These are phyloP conservation scores for Komagataella pastoris DNA, from an alignment of 805 yeast genomes.

Conservation along the genomic window DNA sequence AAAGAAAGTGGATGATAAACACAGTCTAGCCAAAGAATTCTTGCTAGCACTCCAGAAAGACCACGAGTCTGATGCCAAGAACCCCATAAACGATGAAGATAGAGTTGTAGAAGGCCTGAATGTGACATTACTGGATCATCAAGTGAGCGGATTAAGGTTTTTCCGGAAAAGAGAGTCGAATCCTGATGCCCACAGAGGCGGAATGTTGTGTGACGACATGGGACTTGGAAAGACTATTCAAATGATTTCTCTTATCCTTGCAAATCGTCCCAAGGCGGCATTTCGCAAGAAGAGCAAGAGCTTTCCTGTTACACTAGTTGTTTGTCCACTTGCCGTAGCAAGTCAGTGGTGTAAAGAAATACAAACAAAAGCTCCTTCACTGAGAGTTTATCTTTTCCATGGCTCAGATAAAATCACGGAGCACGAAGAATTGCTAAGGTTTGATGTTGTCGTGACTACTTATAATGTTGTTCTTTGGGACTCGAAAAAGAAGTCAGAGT, in stretches of 20 bases:
- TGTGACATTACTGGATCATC: slow-evolving; percentile 30
- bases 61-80: neutral
- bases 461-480: slow-evolving; percentile 13
- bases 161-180: slow-evolving; percentile 22
- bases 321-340: slow-evolving; percentile 27
- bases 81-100: slow-evolving; percentile 6
- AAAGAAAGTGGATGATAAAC: neutral
- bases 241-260: slow-evolving; percentile 42
- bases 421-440: slow-evolving; percentile 6
- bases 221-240: slow-evolving; percentile 84
- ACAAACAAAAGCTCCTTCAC: slow-evolving; percentile 18
- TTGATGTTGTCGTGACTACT: slow-evolving; percentile 22
- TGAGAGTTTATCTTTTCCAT: slow-evolving; percentile 16
- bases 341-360: slow-evolving; percentile 28
- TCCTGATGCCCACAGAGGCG: slow-evolving; percentile 26
- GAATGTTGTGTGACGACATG: slow-evolving; percentile 79
- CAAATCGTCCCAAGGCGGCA: slow-evolving; percentile 12
- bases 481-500: slow-evolving; percentile 2
- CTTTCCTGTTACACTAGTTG: slow-evolving; percentile 21
- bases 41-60: slow-evolving; percentile 1
- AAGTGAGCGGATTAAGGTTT: slow-evolving; percentile 28
- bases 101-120: slow-evolving; percentile 21
- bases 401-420: slow-evolving; percentile 13
- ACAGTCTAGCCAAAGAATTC: slow-evolving; percentile 1
- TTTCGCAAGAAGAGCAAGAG: slow-evolving; percentile 2